A percentile compares a stretch with the other conserved stretches of the same genome.
These are phyloP conservation scores for Cantharellus anzutake DNA, from an alignment of 768 basidiomycete species.

Conservation along the genomic window DNA sequence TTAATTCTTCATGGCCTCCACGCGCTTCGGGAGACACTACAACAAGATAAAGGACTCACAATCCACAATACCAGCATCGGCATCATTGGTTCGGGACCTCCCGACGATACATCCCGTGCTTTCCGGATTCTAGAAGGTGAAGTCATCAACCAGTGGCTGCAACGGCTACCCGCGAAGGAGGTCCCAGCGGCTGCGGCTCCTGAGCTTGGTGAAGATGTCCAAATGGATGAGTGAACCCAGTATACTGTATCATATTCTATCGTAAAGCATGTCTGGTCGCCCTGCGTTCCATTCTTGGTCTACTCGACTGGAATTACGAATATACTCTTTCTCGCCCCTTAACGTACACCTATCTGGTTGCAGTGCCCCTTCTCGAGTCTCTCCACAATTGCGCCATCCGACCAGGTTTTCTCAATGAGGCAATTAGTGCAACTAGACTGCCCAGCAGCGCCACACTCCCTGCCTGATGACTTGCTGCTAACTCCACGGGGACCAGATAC, in stretches of 20 bases:
- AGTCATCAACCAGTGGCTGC: conserved; percentile 49
- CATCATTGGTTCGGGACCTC: conserved; percentile 48
- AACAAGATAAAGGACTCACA: conserved; percentile 94
- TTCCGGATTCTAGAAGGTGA: conserved; percentile 87
- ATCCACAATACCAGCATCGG: conserved; percentile 89
- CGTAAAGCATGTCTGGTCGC: not conserved
- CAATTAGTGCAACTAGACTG: conserved; percentile 56
- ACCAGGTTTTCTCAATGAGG: conserved; percentile 52
- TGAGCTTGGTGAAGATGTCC: conserved; percentile 54
- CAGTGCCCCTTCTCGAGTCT: not conserved
- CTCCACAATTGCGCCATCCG: conserved; percentile 31
- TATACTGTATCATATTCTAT: not conserved
- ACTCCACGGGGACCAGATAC: conserved; percentile 79
- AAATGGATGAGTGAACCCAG: conserved; percentile 45
- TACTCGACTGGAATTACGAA: too few species aligned
- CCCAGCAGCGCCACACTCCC: conserved; percentile 81
- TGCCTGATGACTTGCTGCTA: conserved; percentile 90
- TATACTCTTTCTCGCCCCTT: too few species aligned
- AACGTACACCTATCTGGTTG: too few species aligned
- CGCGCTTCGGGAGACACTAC: conserved; percentile 88
- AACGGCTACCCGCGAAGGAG: conserved; percentile 61
- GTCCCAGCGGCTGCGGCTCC: conserved; percentile 17
- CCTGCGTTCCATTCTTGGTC: too few species aligned
- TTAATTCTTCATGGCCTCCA: conserved; percentile 86
- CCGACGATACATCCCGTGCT: conserved; percentile 33